Evolutionary conservation across 1,284 basidiomycete species (phyloP), one percentile per base, ranked within the genome.

Genomic region (Cryptococcus sp.): DNA sequence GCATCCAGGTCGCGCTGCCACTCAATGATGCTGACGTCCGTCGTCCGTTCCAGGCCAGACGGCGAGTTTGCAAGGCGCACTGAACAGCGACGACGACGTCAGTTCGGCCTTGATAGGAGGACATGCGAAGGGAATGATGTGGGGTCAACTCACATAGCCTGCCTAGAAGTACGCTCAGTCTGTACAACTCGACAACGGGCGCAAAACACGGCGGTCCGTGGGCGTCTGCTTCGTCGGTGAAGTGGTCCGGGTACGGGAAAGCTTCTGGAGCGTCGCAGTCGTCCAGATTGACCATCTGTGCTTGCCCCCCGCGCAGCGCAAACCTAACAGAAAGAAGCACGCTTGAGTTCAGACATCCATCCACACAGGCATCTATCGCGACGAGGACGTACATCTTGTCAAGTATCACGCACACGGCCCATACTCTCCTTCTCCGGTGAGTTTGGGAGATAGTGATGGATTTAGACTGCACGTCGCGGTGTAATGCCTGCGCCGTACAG

Each of bases 221-320:
- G 13, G 24, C 40, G n/a, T 42, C 24, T 16, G 52, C 49, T 6
- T 46, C 55, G 21, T 60, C 58, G 3, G 48, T 43, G 23, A 58
- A 52, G 21, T 53, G 52, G 46, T 65, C 63, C 2, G 63, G 52
- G 39, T 57, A 65, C 3, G 35, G 38, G 15, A 49, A 44, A 1
- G 63, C 61, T 8, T 53, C 18, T 3, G 60, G 63, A 9, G 58
- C 52, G 36, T 65, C 63, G 44, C 60, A 59, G 16, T 60, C 61
- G 11, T 48, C 63, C 1, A 62, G 56, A 39, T 65, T 54, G 37
- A 65, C 59, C 1, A 39, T 39, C 37, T 53, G 47, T 6, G 49
- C 42, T 38, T 53, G 55, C 20, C 62, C 62, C 8, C 33, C 46
- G 7, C 58, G 55, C 12, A 65, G 43, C 4, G 58, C 55, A 6